Conservation (phyloP, 768 basidiomycete species). For the Lactarius indigo region DNA sequence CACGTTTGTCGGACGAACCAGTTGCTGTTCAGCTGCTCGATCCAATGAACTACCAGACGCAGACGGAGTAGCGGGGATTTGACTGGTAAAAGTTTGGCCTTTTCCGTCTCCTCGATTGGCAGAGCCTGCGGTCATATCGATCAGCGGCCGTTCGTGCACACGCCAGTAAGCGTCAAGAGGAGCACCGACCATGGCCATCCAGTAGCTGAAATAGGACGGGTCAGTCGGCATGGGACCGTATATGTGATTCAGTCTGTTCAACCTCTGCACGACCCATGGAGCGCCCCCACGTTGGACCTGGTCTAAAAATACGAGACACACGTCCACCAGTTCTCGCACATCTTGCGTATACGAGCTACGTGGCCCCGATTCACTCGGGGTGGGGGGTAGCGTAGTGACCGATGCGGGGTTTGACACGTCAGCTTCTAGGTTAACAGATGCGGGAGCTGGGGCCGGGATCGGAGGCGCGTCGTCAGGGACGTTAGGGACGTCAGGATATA, state of each 20-base stretch:
- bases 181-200: slow-evolving; percentile 72
- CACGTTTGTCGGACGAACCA: slow-evolving; percentile 41
- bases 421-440: neutral
- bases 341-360: slow-evolving; percentile 12
- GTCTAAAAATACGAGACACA: slow-evolving; percentile 58
- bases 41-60: slow-evolving; percentile 90
- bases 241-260: slow-evolving; percentile 73
- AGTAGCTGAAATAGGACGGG: slow-evolving; percentile 73
- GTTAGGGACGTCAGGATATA: slow-evolving; percentile 15
- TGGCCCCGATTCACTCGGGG: neutral
- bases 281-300: slow-evolving; percentile 67
- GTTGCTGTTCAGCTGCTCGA: slow-evolving; percentile 66
- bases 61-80: slow-evolving; percentile 74
- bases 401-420: slow-evolving; percentile 2
- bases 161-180: neutral
- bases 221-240: slow-evolving; percentile 77
- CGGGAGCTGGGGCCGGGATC: slow-evolving; percentile 11
- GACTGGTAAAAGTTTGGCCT: slow-evolving; percentile 81
- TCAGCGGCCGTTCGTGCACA: slow-evolving; percentile 6
- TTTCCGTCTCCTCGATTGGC: slow-evolving; percentile 88
- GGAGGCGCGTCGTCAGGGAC: slow-evolving; percentile 1
- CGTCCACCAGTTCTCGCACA: slow-evolving; percentile 41
- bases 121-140: slow-evolving; percentile 44
- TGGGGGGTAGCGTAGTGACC: neutral
- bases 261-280: slow-evolving; percentile 90